phyloP scores from a whole-genome alignment of 306 rosid genomes.

The Glycyrrhiza uralensis region DNA sequence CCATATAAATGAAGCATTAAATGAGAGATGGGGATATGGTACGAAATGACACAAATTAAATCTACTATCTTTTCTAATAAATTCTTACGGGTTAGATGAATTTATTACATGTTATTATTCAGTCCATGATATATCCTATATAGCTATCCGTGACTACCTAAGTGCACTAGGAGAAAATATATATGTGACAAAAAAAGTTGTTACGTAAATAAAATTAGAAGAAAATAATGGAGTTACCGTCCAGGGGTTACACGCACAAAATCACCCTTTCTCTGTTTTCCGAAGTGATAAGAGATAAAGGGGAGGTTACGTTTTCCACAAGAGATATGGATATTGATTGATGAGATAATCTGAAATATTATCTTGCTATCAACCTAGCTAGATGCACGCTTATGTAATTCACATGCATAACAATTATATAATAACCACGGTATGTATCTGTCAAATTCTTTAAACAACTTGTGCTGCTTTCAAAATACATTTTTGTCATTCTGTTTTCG shows the following conservation, averaged over 20 bases:
- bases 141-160: slow-evolving; percentile 6
- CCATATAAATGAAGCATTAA: slow-evolving; percentile 17
- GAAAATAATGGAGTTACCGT: not conserved
- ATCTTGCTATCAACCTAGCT: not conserved
- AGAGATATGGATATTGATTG: slow-evolving; percentile 18
- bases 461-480: too few species aligned
- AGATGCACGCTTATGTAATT: slow-evolving; percentile 26
- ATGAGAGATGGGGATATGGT: slow-evolving; percentile 25
- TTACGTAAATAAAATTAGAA: not conserved
- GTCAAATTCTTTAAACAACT: slow-evolving; percentile 1
- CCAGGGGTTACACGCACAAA: slow-evolving; percentile 12
- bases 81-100: slow-evolving; percentile 17
- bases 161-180: not conserved
- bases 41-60: slow-evolving; percentile 32
- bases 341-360: slow-evolving; percentile 13
- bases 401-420: slow-evolving; percentile 16
- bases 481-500: not conserved
- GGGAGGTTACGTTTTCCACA: slow-evolving; percentile 30
- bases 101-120: slow-evolving; percentile 24
- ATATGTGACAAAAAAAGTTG: not conserved
- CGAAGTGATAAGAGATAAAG: slow-evolving; percentile 24
- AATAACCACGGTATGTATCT: not conserved
- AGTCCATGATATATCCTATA: not conserved
- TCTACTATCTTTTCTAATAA: slow-evolving; percentile 28
- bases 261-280: slow-evolving; percentile 5